Evolutionary conservation across 805 yeast species (phyloP).

Genomic region (Sungouiella thailandica): DNA sequence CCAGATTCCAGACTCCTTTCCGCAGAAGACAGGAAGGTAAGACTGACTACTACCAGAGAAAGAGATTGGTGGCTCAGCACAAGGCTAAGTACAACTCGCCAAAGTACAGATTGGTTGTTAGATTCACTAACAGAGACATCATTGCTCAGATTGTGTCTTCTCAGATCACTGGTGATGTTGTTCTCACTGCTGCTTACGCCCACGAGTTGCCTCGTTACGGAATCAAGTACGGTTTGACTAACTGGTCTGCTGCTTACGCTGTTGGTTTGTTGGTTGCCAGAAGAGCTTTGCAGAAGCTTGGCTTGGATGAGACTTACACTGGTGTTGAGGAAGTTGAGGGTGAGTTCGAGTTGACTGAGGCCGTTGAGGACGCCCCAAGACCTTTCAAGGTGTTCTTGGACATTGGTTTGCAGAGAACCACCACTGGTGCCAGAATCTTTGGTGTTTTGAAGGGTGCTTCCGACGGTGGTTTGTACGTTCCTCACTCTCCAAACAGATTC

Average conservation of each 20-base stretch:
- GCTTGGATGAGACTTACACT: slow-evolving; percentile 93
- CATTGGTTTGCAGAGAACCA: slow-evolving; percentile 99
- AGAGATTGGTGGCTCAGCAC: slow-evolving; percentile 99
- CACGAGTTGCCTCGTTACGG: slow-evolving; percentile 99
- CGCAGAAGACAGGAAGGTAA: slow-evolving; percentile 99
- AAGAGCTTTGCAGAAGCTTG: slow-evolving; percentile 96
- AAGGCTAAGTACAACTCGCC: slow-evolving; percentile 99
- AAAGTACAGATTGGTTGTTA: slow-evolving; percentile 98
- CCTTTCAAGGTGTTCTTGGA: slow-evolving; percentile 99
- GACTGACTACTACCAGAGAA: slow-evolving; percentile 99
- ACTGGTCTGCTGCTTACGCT: slow-evolving; percentile 99
- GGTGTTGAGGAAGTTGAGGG: slow-evolving; percentile 99
- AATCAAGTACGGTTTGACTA: slow-evolving; percentile 96
- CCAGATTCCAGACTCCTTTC: slow-evolving; percentile 99
- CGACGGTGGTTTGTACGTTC: slow-evolving; percentile 98
- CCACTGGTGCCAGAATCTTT: slow-evolving; percentile 99
- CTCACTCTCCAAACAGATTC: slow-evolving; percentile 99
- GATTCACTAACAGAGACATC: slow-evolving; percentile 99
- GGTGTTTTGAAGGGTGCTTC: slow-evolving; percentile 99
- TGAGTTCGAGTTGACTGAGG: slow-evolving; percentile 97
- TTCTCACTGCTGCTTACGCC: slow-evolving; percentile 95
- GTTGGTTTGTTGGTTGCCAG: slow-evolving; percentile 98
- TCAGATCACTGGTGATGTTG: slow-evolving; percentile 94
- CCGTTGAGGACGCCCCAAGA: slow-evolving; percentile 98
- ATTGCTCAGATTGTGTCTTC: slow-evolving; percentile 96